Evolutionary conservation across 1,284 basidiomycete genomes (phyloP), one percentile per base, ranked within the genome.

Genomic region (Cutaneotrichosporon sp.): DNA sequence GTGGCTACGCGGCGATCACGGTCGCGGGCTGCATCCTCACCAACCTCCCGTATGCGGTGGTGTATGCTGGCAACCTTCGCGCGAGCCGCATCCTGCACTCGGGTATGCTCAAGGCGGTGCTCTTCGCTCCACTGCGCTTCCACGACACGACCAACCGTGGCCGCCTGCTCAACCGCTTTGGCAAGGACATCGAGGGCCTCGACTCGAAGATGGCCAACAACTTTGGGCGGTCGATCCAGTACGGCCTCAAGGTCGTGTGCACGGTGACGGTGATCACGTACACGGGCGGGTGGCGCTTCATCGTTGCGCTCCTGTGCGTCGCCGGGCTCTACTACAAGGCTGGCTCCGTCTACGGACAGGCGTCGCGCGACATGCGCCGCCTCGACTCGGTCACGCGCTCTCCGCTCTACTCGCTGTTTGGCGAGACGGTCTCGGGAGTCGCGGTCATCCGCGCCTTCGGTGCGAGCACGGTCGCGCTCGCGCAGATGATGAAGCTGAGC

Each of bases 111-210:
- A 88, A 93, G 74, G 81, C 88, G 0, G 88, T 98, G 11, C 81
- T 99, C 1, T 94, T 94, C 69, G 93, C 95, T 1, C 87, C 92
- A 46, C 87, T 97, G 56, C 87, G 93, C 27, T 97, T 97, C 84
- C 94, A 95, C 72, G 94, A 97, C 73, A 97, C 92, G 0, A 87
- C 92, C 4, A 91, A 89, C 54, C 86, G 91, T 50, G 93, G 93
- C 8, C 86, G 92, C 14, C 81, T 95, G 8, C 80, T 95, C 42
- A 95, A 95, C 74, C 84, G 93, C 42, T 95, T 97, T 70, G 91
- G 92, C 45, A 95, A 97, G 76, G 94, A 97, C 74, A 91, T 95
- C 62, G 93, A 97, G 81, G 90, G 89, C 27, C 87, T 95, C 55
- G 93, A 97, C 75, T 92, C 91, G 64, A 87, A 79, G 60, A 84